These are phyloP conservation scores for Moesziomyces sp. DNA, from an alignment of 1,284 basidiomycete species.

Conservation along the genomic window DNA sequence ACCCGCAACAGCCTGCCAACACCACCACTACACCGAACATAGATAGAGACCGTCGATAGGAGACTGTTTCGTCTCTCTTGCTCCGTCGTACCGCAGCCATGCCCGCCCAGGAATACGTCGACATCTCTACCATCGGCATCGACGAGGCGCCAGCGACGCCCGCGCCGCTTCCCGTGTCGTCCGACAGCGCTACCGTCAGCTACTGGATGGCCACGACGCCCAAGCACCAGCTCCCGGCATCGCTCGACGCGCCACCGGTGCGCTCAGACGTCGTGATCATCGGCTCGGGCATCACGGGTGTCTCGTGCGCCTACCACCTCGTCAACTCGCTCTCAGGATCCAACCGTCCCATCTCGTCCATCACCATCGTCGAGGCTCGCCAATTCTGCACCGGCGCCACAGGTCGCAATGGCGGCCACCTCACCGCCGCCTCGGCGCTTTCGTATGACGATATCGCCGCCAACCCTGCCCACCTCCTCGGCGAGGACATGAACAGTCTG, in stretches of 20 bases:
- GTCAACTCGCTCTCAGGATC: conserved; percentile 7
- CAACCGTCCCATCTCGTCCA: conserved; percentile 1
- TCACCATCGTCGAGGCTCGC: conserved; percentile 49
- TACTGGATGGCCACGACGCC: conserved; percentile 46
- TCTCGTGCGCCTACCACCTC: conserved; percentile 48
- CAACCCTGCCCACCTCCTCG: conserved; percentile 38
- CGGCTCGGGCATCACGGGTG: conserved; percentile 51
- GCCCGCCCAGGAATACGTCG: conserved; percentile 17
- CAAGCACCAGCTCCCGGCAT: not conserved
- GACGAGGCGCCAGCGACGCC: conserved; percentile 10
- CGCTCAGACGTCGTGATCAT: conserved; percentile 39
- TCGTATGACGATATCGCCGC: conserved; percentile 43
- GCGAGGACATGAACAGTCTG: not conserved
- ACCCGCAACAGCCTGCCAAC: no score
- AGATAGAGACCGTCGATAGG: not conserved
- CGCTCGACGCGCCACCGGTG: conserved; percentile 3
- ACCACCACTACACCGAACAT: not conserved
- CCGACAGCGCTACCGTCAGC: conserved; percentile 26
- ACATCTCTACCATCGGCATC: conserved; percentile 44
- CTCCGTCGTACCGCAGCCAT: not conserved
- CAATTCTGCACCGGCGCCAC: conserved; percentile 55
- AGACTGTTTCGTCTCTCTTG: not conserved
- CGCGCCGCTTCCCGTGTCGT: conserved; percentile 17
- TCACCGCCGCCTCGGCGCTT: conserved; percentile 52
- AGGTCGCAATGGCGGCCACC: conserved; percentile 55